Base-by-base conservation (phyloP, 805 yeast genomes). In the Suhomyces canberraensis region DNA sequence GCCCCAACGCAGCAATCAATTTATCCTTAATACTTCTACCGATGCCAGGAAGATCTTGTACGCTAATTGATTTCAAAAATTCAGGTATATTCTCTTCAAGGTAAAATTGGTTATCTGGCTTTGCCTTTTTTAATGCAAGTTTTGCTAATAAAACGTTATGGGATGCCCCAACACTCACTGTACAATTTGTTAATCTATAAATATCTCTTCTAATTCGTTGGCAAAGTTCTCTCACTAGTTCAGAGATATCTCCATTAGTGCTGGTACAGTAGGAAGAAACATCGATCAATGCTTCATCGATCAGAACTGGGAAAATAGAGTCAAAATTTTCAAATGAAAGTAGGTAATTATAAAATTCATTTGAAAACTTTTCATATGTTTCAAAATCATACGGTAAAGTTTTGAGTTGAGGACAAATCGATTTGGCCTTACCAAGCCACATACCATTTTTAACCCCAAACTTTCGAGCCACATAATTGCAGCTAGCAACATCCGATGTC, bases 201-300 rank as follows among this genome's bases (percentile, higher is more conserved):
- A 87, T 61, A 11, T 58, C 59, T 0, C 45, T 28, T 32, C 81
- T 60, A 8, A 79, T 64, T 4, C 53, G 46, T 1, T 44, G 42
- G 46, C 67, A 58, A 6, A 70, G 47, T 0, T 40, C 41, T 4
- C 47, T 33, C 1, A 62, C 33, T 30, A 37, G 30, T 5, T 42
- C 42, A 4, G 16, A 26, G 11, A 30, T 8, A 6, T 40, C 31
- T 11, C 40, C 47, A 8, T 32, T 40, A 11, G 26, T 4, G 1
- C 25, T 25, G 5, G 46, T 46, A 16, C 56, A 53, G 25, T 53
- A 44, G 2, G 60, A 17, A 0, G 81, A 62, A 1, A 82, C 69
- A 48, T 87, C 95, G 8, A 87, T 54, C n/a, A 93, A 61, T 0
- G 89, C 96, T 53, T 93, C 98, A 57, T 93, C 98, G 3, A 93